Evolutionary conservation across 2,329 filamentous ascomycete genomes (phyloP), one percentile per base, ranked within the genome.

Genomic region (Shiraia bambusicola): DNA sequence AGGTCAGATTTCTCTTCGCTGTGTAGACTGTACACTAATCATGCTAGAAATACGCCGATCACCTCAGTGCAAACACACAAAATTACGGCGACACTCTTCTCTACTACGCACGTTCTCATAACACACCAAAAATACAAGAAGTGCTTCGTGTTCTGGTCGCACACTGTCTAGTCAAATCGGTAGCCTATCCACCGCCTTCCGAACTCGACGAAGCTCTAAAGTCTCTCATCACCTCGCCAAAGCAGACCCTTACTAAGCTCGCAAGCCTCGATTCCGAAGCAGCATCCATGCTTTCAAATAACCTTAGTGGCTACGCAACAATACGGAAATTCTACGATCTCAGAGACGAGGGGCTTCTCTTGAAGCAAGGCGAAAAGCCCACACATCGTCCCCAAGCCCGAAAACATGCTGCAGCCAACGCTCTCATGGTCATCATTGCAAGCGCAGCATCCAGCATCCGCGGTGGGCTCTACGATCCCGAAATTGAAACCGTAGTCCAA

Each of bases 241-340:
- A 84, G 53, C 71, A 80, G 11, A 85, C 87, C 1, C 76, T 97
- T 3, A 81, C 84, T 40, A 75, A 80, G 22, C 82, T 92, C 38
- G 87, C 88, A 5, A 78, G 79, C 17, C 78, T 85, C 38, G 92
- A 96, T 57, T 72, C 86, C 24, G 86, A 91, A 61, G 91, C 89
- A 6, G 92, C 91, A 7, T 80, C 87, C 54, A 79, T 95, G 9
- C 76, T 97, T 3, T 88, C 91, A 33, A 87, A 86, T 47, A 86
- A 91, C 70, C 82, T 96, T 8, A 93, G 88, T 64, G 92, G 92
- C 15, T 97, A 97, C 61, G 92, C 91, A 15, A 95, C 90, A 0
- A 76, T 97, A 14, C 86, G 92, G 26, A 86, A 84, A 54, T 96
- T 92, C 72, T 97, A 95, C 68, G 86, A 91, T 49, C 78, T 91